Base-by-base conservation (phyloP, 768 basidiomycete species). In the Mycena venus region DNA sequence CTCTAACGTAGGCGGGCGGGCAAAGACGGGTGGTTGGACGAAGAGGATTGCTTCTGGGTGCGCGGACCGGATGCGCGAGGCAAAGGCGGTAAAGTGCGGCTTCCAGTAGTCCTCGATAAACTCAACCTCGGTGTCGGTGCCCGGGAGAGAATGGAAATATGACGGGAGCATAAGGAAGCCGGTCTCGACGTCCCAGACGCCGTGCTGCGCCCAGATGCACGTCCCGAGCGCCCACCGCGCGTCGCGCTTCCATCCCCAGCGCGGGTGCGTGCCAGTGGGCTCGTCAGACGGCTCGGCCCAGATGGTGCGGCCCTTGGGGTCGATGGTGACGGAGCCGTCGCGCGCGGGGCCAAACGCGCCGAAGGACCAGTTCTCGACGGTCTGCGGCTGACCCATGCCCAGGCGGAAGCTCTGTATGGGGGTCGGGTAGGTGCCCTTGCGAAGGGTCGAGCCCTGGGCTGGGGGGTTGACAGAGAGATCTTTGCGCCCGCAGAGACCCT, bases 21-120 rank as follows among this genome's bases (percentile, higher is more conserved):
- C 92, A 80, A 99, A 99, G 0, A 99, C 96, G 8, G 97, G 95
- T 0, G 96, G 95, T 72, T 97, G 95, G 56, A 98, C 86, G 80
- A 99, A 98, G n/a, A 93, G 86, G 76, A 99, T 97, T 10, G 94
- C 92, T 64, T 93, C 91, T 0, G 94, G 93, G 79, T 99, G 96
- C 7, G 90, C 81, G 6, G 82, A 61, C 1, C 96, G 90, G 47
- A 97, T 91, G 19, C 91, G 87, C 2, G 79, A 75, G 0, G 90
- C 83, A 74, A 90, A 96, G 10, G 82, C 83, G 29, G 86, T 81
- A 84, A 90, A 92, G 79, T 96, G 94, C 0, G 93, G 90, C 40
- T 89, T 88, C 92, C 96, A 96, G 80, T 93, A 97, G 77, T 97
- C 93, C 3, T 85, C 79, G 63, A 95, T 89, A 80, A 96, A 98